Evolutionary conservation across 2,329 filamentous ascomycete species (phyloP).

Genomic region (Penicillium sp.): DNA sequence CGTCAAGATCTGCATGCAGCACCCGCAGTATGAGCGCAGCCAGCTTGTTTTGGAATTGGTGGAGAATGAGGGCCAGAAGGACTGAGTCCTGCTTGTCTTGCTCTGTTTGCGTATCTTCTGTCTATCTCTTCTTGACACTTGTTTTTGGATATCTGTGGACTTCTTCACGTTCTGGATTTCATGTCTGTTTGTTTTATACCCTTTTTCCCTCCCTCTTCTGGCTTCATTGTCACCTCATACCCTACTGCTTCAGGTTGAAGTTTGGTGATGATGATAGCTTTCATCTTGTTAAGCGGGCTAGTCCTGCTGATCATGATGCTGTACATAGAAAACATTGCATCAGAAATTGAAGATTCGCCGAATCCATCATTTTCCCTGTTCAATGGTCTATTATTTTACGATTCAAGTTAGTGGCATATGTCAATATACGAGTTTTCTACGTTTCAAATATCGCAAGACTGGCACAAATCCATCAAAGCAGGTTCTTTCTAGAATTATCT

Average conservation of each 20-base stretch:
- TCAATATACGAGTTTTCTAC: neutral
- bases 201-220: constrained; percentile 1
- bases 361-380: constrained; percentile 1
- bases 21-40: constrained; percentile 79
- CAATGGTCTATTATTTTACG: constrained; percentile 1
- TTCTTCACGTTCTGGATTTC: neutral
- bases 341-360: constrained; percentile 20
- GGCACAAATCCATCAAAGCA: neutral
- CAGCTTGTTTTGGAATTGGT: constrained; percentile 92
- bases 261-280: neutral
- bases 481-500: constrained; percentile 1
- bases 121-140: neutral
- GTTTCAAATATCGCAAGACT: neutral
- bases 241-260: neutral
- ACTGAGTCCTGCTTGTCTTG: constrained; percentile 31
- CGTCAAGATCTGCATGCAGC: constrained; percentile 93
- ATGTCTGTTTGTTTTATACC: constrained; percentile 12
- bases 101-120: neutral
- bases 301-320: constrained; percentile 17
- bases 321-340: constrained; percentile 27
- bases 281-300: neutral
- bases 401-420: neutral
- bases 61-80: constrained; percentile 81
- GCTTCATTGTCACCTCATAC: neutral
- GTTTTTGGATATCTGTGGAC: neutral